Percentiles rank a stretch among this genome's conserved stretches.
Evolutionary conservation across 2,329 filamentous ascomycete genomes (phyloP).

Genomic region (Epichloe aotearoae): DNA sequence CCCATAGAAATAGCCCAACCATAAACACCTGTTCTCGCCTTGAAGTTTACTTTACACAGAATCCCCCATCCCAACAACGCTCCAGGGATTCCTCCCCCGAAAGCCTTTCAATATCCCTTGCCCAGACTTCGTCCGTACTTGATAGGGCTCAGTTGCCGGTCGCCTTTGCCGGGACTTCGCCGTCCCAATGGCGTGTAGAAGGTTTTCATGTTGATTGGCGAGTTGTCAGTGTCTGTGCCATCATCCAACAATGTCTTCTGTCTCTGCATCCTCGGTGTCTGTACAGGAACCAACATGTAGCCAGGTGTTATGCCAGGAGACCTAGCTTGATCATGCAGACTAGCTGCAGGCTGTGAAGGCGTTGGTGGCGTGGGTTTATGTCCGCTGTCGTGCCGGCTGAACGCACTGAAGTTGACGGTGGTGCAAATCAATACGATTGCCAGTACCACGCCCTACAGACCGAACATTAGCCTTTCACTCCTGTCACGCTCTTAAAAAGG

Average conservation of each 20-base stretch:
- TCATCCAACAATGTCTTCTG: constrained; percentile 30
- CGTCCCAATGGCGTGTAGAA: constrained; percentile 32
- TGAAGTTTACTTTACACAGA: background rate
- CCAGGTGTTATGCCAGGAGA: constrained; percentile 24
- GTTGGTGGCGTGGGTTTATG: constrained; percentile 2
- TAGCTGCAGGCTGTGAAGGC: constrained; percentile 7
- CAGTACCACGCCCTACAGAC: constrained; percentile 34
- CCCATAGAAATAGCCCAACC: background rate
- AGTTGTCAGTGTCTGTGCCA: constrained; percentile 38
- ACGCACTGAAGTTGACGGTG: constrained; percentile 36
- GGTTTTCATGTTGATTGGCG: constrained; percentile 30
- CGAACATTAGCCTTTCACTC: background rate
- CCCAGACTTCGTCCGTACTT: constrained; percentile 29
- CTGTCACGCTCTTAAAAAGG: too few species aligned
- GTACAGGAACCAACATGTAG: constrained; percentile 37
- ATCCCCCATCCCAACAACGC: background rate
- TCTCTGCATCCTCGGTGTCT: constrained; percentile 32
- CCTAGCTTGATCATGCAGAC: constrained; percentile 11
- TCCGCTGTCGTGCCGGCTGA: constrained; percentile 17
- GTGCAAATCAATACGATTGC: constrained; percentile 34
- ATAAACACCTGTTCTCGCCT: constrained; percentile 1
- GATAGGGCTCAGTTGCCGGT: constrained; percentile 33
- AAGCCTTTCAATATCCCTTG: constrained; percentile 17
- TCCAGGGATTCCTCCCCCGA: background rate
- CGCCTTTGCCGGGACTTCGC: constrained; percentile 36